These are phyloP conservation scores for Spatholobus suberectus DNA, from an alignment of 306 rosid genomes.

Conservation along the genomic window DNA sequence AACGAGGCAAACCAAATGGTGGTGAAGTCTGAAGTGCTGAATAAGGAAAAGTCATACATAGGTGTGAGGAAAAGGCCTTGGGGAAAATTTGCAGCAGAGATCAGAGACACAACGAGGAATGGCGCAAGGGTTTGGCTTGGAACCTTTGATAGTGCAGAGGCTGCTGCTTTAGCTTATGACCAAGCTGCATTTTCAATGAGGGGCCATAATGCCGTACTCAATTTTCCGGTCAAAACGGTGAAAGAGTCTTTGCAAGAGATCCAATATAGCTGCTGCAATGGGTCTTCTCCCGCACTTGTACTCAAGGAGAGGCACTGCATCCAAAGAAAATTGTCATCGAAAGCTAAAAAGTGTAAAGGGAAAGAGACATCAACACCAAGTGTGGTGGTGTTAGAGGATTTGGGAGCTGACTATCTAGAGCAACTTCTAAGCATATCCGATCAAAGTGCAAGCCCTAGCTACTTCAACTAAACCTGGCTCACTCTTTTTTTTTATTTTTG, in stretches of 20 bases:
- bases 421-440: conserved; percentile 52
- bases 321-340: conserved; percentile 26
- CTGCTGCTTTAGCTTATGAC: conserved; percentile 86
- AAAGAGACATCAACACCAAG: background rate
- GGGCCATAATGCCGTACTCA: conserved; percentile 61
- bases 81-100: conserved; percentile 90
- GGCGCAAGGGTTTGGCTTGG: conserved; percentile 88
- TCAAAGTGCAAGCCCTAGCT: conserved; percentile 21
- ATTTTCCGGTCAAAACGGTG: conserved; percentile 53
- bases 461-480: background rate
- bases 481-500: background rate
- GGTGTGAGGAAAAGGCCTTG: conserved; percentile 83
- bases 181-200: conserved; percentile 84
- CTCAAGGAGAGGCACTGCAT: conserved; percentile 49
- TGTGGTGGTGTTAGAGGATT: conserved; percentile 55
- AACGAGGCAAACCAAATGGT: background rate
- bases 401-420: conserved; percentile 75
- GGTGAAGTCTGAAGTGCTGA: background rate
- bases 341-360: conserved; percentile 21
- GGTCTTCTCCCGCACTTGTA: conserved; percentile 64
- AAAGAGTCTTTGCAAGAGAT: conserved; percentile 44
- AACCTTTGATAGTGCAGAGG: conserved; percentile 75
- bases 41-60: conserved; percentile 17
- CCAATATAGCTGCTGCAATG: conserved; percentile 6
- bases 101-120: conserved; percentile 73